Evolutionary conservation across 257 asterid genomes (phyloP).

Genomic region (Asclepias syriaca): DNA sequence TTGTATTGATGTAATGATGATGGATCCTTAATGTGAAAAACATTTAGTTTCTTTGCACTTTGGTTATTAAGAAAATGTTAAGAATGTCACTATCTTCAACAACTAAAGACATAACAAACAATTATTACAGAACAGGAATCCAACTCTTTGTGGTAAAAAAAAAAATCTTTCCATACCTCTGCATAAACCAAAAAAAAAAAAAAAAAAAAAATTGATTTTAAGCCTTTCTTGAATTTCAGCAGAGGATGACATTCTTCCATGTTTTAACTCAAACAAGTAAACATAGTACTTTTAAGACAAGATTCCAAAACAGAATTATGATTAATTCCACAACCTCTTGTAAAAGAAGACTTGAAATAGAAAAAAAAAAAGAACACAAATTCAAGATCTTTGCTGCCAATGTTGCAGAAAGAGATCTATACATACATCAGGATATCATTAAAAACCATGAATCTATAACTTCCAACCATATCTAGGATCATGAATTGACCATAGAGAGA

Average conservation of each 20-base stretch:
- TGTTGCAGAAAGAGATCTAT: neutral
- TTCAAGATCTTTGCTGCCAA: neutral
- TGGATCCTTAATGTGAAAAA: neutral
- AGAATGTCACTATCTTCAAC: conserved; percentile 10
- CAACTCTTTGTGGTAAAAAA: conserved; percentile 10
- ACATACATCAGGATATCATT: neutral
- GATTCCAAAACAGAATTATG: neutral
- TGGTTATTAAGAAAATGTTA: conserved; percentile 1
- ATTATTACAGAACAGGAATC: conserved; percentile 4
- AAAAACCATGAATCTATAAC: neutral
- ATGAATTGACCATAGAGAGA: neutral
- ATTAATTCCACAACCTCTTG: neutral
- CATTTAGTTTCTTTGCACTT: conserved; percentile 2
- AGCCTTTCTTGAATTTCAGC: too few relatives aligned
- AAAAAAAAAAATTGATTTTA: too few relatives aligned
- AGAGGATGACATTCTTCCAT: neutral
- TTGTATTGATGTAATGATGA: neutral
- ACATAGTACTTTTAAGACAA: neutral
- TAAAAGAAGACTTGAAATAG: neutral
- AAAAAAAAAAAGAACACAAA: neutral
- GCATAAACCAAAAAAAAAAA: neutral
- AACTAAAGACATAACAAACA: conserved; percentile 6
- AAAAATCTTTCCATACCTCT: conserved; percentile 2
- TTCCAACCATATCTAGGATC: neutral
- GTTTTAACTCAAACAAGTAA: neutral